Conservation (phyloP, 768 basidiomycete genomes). For the Pleurotus citrinopileatus region DNA sequence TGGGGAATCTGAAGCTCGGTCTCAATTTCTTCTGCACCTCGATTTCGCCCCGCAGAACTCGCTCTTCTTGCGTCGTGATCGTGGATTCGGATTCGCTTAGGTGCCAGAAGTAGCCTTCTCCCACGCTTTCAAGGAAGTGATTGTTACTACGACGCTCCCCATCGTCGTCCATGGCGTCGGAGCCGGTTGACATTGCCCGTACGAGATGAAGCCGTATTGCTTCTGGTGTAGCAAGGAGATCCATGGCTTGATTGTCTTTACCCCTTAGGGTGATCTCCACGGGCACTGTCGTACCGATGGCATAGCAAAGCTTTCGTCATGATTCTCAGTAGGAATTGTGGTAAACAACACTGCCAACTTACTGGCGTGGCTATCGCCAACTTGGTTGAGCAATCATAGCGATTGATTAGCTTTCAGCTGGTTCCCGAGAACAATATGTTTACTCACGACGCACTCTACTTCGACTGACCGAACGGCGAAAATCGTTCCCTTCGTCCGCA, state of each 20-base stretch:
- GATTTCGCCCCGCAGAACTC: constrained; percentile 48
- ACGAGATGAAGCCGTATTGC: constrained; percentile 40
- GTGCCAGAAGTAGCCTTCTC: constrained; percentile 50
- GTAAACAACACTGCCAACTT: constrained; percentile 12
- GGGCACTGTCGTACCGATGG: constrained; percentile 50
- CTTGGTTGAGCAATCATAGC: constrained; percentile 22
- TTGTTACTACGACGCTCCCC: constrained; percentile 40
- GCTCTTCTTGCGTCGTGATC: constrained; percentile 28
- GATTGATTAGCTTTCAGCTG: neutral
- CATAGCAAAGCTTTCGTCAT: constrained; percentile 40
- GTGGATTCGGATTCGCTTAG: constrained; percentile 14
- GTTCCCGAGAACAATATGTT: neutral
- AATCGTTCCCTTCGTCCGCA: constrained; percentile 29
- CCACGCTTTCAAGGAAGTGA: constrained; percentile 38
- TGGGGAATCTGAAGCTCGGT: constrained; percentile 35
- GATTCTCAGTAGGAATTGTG: neutral
- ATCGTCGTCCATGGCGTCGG: constrained; percentile 39
- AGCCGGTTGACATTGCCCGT: constrained; percentile 46
- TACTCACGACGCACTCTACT: constrained; percentile 29
- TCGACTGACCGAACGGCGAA: constrained; percentile 30
- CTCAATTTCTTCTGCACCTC: constrained; percentile 43
- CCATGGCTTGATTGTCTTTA: constrained; percentile 44
- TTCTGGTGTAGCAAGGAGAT: constrained; percentile 40
- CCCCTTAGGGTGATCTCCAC: constrained; percentile 44
- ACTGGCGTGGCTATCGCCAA: constrained; percentile 50